Evolutionary conservation across 139 green algal genomes (phyloP).

Genomic region (Chlorella sp.): DNA sequence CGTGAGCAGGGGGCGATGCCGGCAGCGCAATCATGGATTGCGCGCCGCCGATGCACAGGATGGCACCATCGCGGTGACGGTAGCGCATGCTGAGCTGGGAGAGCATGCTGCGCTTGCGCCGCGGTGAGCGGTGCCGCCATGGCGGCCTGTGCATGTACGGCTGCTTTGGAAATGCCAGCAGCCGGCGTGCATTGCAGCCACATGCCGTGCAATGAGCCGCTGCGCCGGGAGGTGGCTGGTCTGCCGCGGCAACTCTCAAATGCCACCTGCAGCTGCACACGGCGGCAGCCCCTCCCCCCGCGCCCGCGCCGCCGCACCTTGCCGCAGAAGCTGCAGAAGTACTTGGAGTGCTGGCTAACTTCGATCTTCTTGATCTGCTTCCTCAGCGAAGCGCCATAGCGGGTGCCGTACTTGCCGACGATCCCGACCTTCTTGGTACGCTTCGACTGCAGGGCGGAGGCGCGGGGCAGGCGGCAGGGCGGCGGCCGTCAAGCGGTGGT

Average conservation of each 20-base stretch:
- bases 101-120: background rate
- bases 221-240: too few relatives aligned
- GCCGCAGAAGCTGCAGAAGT: conserved; percentile 99
- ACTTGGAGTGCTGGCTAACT: conserved; percentile 99
- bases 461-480: background rate
- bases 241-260: too few relatives aligned
- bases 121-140: background rate
- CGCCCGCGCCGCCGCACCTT: conserved; percentile 75
- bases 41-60: background rate
- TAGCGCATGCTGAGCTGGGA: background rate
- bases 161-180: too few relatives aligned
- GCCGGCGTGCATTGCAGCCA: too few relatives aligned
- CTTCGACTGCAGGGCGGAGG: conserved; percentile 81
- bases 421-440: conserved; percentile 99
- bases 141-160: too few relatives aligned
- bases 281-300: too few relatives aligned
- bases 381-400: conserved; percentile 96
- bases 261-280: too few relatives aligned
- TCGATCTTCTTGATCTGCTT: conserved; percentile 99
- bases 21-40: too few relatives aligned
- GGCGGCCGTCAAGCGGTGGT: background rate
- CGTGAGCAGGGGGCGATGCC: too few relatives aligned
- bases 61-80: background rate
- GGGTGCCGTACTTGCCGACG: conserved; percentile 99
- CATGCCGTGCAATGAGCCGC: too few relatives aligned